Evolutionary conservation across 208 protist genomes (phyloP), one percentile per base, ranked within the genome.

Genomic region (Leishmania aethiopica): DNA sequence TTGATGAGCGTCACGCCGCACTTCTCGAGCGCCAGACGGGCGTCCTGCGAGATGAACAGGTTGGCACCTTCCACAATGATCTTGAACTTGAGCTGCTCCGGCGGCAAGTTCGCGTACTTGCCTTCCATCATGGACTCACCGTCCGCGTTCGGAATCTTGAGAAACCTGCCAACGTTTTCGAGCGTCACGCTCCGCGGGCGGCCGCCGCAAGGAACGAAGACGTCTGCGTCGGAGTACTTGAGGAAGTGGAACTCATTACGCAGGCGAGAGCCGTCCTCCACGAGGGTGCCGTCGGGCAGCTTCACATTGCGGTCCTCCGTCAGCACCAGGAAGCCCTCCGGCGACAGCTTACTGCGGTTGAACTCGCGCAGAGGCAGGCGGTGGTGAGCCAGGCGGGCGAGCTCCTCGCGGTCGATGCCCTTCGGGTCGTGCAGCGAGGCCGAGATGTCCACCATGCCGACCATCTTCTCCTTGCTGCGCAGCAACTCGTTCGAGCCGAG

Each of bases 21-120:
- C 64, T 94, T 91, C 91, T 98, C 96, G 6, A 98, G 80, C 32
- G 96, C 94, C n/a, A 97, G 84, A 59, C 98, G 92, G 49, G 97
- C 97, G 76, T 98, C 97, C 83, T 99, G 96, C 19, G 98, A 99
- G 79, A 99, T 95, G 90, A 99, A 99, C 37, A 99, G 88, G 90
- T 99, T 99, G n/a, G 98, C 98, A 57, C 98, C 98, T 84, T 99
- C 98, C 32, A 99, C 94, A 88, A 99, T 99, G 82, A 97, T 95
- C 90, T 97, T 97, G 89, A 96, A 99, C 86, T 95, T 92, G 37
- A 92, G 92, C 75, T 88, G 76, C 67, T 96, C 82, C 28, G 70
- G 79, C 42, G 71, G 32, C 69, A 91, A 66, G 76, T 88, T 92
- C 4, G 88, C 86, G 81, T 84, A 89, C 77, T 91, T 90, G 70